Evolutionary conservation across 495 filamentous ascomycete genomes (phyloP).

Genomic region (Neurospora sp.): DNA sequence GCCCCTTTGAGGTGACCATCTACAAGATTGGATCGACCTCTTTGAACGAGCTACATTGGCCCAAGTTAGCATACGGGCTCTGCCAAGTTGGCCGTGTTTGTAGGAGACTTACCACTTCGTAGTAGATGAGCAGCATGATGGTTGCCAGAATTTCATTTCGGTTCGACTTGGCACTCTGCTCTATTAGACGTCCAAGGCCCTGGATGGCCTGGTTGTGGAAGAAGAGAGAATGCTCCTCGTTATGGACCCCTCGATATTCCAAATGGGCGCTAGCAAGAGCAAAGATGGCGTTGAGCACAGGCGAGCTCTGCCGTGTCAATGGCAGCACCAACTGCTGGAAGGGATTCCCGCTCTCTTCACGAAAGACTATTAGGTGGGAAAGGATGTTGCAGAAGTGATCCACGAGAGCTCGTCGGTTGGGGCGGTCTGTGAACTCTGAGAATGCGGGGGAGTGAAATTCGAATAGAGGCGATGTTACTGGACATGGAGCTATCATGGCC

Average conservation of each 20-base stretch:
- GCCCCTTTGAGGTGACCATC: constrained; percentile 51
- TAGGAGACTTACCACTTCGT: constrained; percentile 45
- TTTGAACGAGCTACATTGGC: constrained; percentile 44
- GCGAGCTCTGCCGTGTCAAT: constrained; percentile 40
- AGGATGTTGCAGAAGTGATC: constrained; percentile 56
- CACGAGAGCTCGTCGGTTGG: constrained; percentile 44
- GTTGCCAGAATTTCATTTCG: constrained; percentile 50
- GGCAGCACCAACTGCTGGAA: constrained; percentile 53
- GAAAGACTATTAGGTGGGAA: constrained; percentile 53
- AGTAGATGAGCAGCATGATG: constrained; percentile 54
- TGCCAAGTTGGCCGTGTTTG: background rate
- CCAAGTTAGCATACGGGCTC: background rate
- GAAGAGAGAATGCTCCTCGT: constrained; percentile 45
- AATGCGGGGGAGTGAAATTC: constrained; percentile 45
- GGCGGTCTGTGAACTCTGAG: constrained; percentile 44
- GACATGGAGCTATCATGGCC: constrained; percentile 38
- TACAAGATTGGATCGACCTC: constrained; percentile 46
- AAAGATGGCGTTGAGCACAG: constrained; percentile 49
- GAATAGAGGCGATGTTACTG: constrained; percentile 34
- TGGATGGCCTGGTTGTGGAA: constrained; percentile 51
- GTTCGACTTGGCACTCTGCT: constrained; percentile 38
- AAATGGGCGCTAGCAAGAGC: constrained; percentile 49
- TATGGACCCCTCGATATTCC: constrained; percentile 46
- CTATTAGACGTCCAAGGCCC: constrained; percentile 46
- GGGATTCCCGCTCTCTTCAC: constrained; percentile 52